These are phyloP conservation scores for Fusarium mangiferae DNA, from an alignment of 2,329 filamentous ascomycete species.

Conservation along the genomic window DNA sequence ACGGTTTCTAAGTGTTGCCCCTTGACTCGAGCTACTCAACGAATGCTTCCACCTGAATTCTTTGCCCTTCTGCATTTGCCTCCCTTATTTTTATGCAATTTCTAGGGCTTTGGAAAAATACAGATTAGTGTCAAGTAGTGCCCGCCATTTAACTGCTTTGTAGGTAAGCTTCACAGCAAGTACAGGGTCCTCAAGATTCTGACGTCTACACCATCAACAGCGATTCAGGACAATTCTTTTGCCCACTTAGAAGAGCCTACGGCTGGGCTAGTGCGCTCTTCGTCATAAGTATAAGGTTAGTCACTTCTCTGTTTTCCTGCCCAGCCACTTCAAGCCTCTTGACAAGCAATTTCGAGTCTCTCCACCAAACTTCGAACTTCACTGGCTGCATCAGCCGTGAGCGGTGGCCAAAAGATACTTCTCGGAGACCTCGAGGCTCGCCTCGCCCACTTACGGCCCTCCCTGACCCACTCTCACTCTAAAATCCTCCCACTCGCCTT, in stretches of 20 bases:
- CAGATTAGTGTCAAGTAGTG: conserved; percentile 9
- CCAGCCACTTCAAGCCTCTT: conserved; percentile 37
- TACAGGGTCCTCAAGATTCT: conserved; percentile 3
- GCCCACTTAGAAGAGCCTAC: conserved; percentile 15
- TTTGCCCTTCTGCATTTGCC: conserved; percentile 25
- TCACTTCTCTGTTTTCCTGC: conserved; percentile 20
- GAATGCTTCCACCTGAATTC: conserved; percentile 17
- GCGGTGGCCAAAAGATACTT: conserved; percentile 45
- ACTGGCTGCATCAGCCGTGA: conserved; percentile 27
- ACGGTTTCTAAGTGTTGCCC: conserved; percentile 9
- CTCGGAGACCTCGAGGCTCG: conserved; percentile 19
- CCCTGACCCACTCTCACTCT: conserved; percentile 41
- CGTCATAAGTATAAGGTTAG: conserved; percentile 31
- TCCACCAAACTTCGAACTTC: conserved; percentile 24
- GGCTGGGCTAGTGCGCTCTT: conserved; percentile 17
- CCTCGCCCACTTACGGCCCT: conserved; percentile 43
- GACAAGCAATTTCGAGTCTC: conserved; percentile 12
- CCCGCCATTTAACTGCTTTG: not conserved
- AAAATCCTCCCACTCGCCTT: conserved; percentile 35
- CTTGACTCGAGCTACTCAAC: not conserved
- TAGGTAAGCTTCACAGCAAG: not conserved
- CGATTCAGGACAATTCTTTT: conserved; percentile 27
- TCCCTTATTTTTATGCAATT: not conserved
- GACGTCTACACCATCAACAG: conserved; percentile 11
- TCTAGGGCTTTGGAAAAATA: conserved; percentile 19